Conservation (phyloP, 2,329 filamentous ascomycete genomes). For the Paraphaeosphaeria minitans region DNA sequence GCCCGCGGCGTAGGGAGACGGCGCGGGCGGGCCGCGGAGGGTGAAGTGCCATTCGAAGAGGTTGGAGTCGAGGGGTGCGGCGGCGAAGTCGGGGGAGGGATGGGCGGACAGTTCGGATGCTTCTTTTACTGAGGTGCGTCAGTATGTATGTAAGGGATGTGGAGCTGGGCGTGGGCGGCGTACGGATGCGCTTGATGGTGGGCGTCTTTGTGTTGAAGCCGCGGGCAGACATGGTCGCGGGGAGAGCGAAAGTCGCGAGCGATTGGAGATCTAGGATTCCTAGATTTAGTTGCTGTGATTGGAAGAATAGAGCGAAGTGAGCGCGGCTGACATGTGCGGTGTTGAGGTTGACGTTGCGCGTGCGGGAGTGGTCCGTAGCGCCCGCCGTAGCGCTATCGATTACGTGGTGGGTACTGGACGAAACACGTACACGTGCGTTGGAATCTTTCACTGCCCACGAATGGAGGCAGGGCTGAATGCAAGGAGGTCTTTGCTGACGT, state of each 20-base stretch:
- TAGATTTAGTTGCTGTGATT: not conserved
- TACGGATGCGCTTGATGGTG: constrained; percentile 83
- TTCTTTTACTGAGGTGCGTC: constrained; percentile 72
- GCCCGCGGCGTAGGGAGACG: constrained; percentile 77
- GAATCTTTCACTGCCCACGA: too few species aligned
- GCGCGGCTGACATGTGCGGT: constrained; percentile 2
- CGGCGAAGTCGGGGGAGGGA: constrained; percentile 84
- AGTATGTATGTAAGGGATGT: constrained; percentile 15
- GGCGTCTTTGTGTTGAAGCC: constrained; percentile 76
- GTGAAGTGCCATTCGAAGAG: constrained; percentile 99
- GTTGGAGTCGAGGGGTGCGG: constrained; percentile 82
- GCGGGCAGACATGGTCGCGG: constrained; percentile 45
- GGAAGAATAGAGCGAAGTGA: not conserved
- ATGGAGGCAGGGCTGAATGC: too few species aligned
- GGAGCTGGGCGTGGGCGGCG: constrained; percentile 31
- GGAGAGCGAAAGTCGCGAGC: not conserved
- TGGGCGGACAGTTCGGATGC: constrained; percentile 80
- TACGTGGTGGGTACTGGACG: not conserved
- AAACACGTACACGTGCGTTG: not conserved
- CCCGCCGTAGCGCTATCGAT: constrained; percentile 7
- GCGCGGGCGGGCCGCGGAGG: constrained; percentile 80
- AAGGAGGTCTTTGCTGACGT: too few species aligned
- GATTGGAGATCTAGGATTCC: not conserved
- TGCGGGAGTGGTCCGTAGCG: not conserved
- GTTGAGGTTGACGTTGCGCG: constrained; percentile 9